These are phyloP conservation scores for Liriodendron chinense DNA, from an alignment of 164 flowering plant species.

Conservation along the genomic window DNA sequence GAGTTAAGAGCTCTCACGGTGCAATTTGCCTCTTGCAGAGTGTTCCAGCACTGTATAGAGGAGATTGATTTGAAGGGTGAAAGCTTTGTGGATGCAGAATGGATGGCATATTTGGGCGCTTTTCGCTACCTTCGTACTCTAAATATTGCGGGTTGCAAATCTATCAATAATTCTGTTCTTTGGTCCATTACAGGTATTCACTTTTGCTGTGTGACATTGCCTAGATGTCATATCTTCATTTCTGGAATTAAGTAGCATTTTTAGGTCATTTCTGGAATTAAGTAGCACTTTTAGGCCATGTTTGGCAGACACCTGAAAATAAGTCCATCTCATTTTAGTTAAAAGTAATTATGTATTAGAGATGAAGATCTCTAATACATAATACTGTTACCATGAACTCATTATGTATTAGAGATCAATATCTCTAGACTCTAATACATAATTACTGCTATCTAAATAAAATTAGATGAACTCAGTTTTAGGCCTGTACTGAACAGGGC, in stretches of 20 bases:
- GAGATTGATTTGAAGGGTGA: slow-evolving; percentile 64
- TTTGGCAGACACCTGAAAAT: not conserved
- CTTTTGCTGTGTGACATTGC: not conserved
- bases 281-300: not conserved
- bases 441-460: no score
- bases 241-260: not conserved
- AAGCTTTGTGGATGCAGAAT: slow-evolving; percentile 76
- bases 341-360: no score
- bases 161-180: slow-evolving; percentile 60
- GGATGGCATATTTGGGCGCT: slow-evolving; percentile 90
- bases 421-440: no score
- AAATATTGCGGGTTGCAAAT: slow-evolving; percentile 64
- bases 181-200: slow-evolving; percentile 74
- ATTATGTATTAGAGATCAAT: no score
- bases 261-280: no score
- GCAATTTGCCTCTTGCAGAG: slow-evolving; percentile 31
- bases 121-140: slow-evolving; percentile 53
- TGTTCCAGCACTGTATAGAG: slow-evolving; percentile 67
- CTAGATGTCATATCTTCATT: not conserved
- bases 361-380: no score
- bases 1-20: not conserved
- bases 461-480: no score
- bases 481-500: no score
- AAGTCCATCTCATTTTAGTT: no score
- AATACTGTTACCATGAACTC: no score